Base-by-base conservation (phyloP, 75 land plant genomes). In the Pseudotsuga menziesii region DNA sequence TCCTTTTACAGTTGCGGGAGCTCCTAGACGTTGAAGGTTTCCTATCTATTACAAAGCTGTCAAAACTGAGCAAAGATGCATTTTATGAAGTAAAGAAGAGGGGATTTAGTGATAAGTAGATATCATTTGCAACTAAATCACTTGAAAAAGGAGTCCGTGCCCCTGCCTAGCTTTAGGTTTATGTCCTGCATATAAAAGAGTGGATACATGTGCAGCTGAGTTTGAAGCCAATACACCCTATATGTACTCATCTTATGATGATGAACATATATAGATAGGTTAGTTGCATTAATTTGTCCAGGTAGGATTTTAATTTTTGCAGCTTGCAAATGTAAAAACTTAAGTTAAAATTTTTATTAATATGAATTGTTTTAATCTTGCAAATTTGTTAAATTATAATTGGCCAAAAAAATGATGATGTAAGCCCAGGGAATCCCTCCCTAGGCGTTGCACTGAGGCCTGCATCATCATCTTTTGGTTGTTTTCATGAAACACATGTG, bases 121-220 rank as follows among this genome's bases (percentile, higher is more conserved):
- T 97, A 77, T 94, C 96, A 17, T 90, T 83, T 86, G 98, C 94
- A 59, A 91, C 96, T 56, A 79, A 80, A 52, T 85, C 94, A 0
- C 23, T 82, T 58, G 98, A 95, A 75, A 80, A 70, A 8, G 92
- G 91, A 52, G 98, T 97, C 12, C 88, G 98, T 15, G 78, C 79
- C 14, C 92, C 78, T 80, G 99, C 14, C 41, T 94, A 20, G 82
- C 89, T 60, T 75, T 95, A 41, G 98, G 99, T 78, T 90, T 97
- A n/a, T 72, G 78, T 32, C 99, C 98, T 56, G 78, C 91, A 36
- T 97, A 91, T 76, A 97, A 97, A 76, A 83, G 98, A 58, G 99
- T 97, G 75, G 99, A 97, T 78, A 97, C 99, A 25, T 97, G 99
- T 93, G 99, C 98, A 60, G 99, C 99, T 57, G 99, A 97, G 74